These are phyloP conservation scores for Alternaria conjuncta DNA, from an alignment of 2,329 filamentous ascomycete species.

Conservation along the genomic window DNA sequence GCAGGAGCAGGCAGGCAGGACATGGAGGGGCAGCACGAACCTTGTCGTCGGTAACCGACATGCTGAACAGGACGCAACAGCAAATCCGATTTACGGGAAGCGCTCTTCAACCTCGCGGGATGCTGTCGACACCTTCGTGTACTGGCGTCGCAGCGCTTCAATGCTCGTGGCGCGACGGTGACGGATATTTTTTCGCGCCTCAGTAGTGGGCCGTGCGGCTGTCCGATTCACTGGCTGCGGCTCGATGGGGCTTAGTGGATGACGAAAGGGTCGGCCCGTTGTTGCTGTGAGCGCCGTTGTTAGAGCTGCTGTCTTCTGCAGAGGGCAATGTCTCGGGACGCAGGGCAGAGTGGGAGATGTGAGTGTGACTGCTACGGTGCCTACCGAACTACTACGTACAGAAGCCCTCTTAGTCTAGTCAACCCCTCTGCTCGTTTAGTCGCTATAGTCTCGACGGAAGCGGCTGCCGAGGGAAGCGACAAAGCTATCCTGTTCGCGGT, in stretches of 20 bases:
- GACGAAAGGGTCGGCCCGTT: conserved; percentile 46
- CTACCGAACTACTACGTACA: conserved; percentile 11
- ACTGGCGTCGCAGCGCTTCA: conserved; percentile 28
- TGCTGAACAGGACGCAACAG: conserved; percentile 28
- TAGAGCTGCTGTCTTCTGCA: conserved; percentile 7
- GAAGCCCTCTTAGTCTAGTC: conserved; percentile 20
- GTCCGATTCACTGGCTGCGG: conserved; percentile 28
- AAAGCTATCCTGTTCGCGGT: conserved; percentile 32
- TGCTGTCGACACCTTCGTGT: conserved; percentile 26
- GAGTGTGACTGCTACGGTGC: conserved; percentile 8
- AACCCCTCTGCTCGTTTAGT: conserved; percentile 28
- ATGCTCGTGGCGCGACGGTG: conserved; percentile 23
- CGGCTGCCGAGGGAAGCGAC: conserved; percentile 32
- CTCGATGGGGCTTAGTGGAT: conserved; percentile 35
- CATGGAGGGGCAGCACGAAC: conserved; percentile 45
- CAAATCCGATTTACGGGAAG: conserved; percentile 9
- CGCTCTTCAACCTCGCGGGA: conserved; percentile 20
- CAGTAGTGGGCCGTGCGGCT: conserved; percentile 21
- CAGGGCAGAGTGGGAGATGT: conserved; percentile 2
- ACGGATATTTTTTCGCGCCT: conserved; percentile 30
- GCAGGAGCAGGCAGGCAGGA: conserved; percentile 15
- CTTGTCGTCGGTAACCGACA: conserved; percentile 48
- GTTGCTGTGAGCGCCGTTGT: conserved; percentile 26
- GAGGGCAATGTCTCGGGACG: conserved; percentile 9
- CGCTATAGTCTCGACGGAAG: conserved; percentile 27